Evolutionary conservation across 805 yeast species (phyloP), one percentile per base, ranked within the genome.

Genomic region (Metschnikowia kunwiensis): DNA sequence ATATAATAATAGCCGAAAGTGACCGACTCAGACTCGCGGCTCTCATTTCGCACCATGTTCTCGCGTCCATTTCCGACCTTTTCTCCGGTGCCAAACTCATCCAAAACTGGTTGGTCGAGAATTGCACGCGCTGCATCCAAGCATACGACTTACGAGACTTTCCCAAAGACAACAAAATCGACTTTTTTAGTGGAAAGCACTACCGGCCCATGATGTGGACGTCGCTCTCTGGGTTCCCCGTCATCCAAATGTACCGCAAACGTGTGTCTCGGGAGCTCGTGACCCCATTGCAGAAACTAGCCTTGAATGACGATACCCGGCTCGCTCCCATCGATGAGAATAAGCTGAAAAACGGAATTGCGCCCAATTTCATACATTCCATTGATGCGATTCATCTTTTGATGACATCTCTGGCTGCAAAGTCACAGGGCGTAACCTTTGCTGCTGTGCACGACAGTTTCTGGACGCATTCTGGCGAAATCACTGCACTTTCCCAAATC

Each of bases 351-450:
- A 63, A 60, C 40, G 71, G 60, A 8, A 51, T 68, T 5, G 70
- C 74, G 0, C 72, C 74, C 3, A 68, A 68, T 36, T 68, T 62
- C 43, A 60, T 68, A 28, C 74, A 68, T 40, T 65, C 70, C 8
- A 38, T 68, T 8, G 74, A 68, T 42, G 59, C 72, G 3, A 50
- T 57, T 4, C 74, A 68, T 40, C 51, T 68, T 52, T 38, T 54
- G 18, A 55, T 66, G 60, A 65, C 72, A 2, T 50, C 62, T 26
- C 30, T 56, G 20, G 52, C 53, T 4, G 57, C 63, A 7, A 30
- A 46, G 7, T 15, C 30, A 4, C 31, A 33, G 2, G 35, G 34
- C 1, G 46, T 66, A 12, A 46, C 60, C 5, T 67, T 68, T 48
- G 65, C 54, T 1, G 55, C 69, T 1, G 70, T 68, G 6, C 74